phyloP scores from a whole-genome alignment of 1,284 basidiomycete species.

The Naganishia liquefaciens region DNA sequence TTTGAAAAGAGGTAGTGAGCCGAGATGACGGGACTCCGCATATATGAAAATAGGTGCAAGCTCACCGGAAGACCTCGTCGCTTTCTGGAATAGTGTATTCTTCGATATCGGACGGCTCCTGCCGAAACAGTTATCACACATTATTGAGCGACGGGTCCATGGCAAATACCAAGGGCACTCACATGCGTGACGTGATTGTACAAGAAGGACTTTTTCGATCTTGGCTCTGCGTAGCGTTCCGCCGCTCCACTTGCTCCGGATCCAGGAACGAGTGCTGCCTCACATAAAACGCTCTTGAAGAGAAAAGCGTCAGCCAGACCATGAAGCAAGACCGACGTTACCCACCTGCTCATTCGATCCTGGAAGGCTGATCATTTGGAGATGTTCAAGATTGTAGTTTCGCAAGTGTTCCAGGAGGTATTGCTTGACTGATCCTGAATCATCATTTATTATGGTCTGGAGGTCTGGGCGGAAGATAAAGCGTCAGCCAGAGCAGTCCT shows the following conservation, averaged over 20 bases:
- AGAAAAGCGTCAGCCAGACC: not conserved
- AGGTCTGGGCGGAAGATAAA: slow-evolving; percentile 63
- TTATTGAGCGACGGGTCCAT: not conserved
- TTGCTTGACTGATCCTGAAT: slow-evolving; percentile 55
- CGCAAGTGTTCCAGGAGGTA: slow-evolving; percentile 53
- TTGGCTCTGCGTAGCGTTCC: slow-evolving; percentile 77
- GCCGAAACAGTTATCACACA: slow-evolving; percentile 1
- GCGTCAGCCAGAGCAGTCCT: slow-evolving; percentile 29
- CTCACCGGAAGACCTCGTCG: slow-evolving; percentile 73
- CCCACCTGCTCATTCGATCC: slow-evolving; percentile 68
- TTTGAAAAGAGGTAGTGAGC: slow-evolving; percentile 43
- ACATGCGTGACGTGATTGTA: slow-evolving; percentile 81
- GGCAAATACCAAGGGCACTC: slow-evolving; percentile 44
- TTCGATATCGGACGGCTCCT: slow-evolving; percentile 46
- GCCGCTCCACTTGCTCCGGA: slow-evolving; percentile 44
- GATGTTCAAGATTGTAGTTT: slow-evolving; percentile 78
- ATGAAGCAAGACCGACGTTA: not conserved
- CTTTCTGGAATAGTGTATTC: slow-evolving; percentile 72
- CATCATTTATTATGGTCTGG: slow-evolving; percentile 80
- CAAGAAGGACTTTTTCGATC: slow-evolving; percentile 70
- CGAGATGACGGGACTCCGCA: not conserved
- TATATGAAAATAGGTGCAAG: slow-evolving; percentile 1
- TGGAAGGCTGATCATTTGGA: slow-evolving; percentile 74
- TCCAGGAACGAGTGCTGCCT: slow-evolving; percentile 43
- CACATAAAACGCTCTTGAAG: slow-evolving; percentile 42